Base-by-base conservation (phyloP, 73 alveolate species). In the Uronychia binucleata region DNA sequence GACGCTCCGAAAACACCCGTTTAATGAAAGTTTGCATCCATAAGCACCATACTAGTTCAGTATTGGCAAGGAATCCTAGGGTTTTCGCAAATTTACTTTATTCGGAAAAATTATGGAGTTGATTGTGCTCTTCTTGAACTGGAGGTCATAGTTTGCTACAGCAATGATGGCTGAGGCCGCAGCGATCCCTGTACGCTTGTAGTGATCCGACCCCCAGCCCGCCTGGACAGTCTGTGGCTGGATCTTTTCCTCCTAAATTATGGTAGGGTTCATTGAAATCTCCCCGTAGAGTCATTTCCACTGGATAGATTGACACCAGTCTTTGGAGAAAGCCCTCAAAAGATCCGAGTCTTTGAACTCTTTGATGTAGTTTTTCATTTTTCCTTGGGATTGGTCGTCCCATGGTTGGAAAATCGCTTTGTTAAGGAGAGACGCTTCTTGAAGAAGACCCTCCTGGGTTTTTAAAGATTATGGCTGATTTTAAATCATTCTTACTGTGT, bases 251-350 rank as follows among this genome's bases (percentile, higher is more conserved):
- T 75, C 84, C 60, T 83, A 34, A 75, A 83, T 60, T 26, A 83
- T 57, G 30, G 1, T 8, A 75, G 90, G 90, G 0, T 30, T 75
- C 57, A 58, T 83, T 19, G 74, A 29, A 5, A 83, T 83, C 14
- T 83, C 90, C 19, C 67, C 67, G 27, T 28, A 0, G 19, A 83
- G 28, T 75, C 90, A 74, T 83, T 33, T 83, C 90, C 90, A 83
- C 1, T 58, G 75, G n/a, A n/a, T 58, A 81, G 32, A 78, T 81
- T 26, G 28, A 13, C 82, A 30, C 26, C 32, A 32, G 57, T 83
- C 57, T n/a, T 33, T 8, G 30, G 35, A 78, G 33, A 75, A 19
- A 29, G 74, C 76, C 27, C 76, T 82, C 28, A 33, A 77, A 5
- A 35, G 1, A 75, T 31, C 31, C 1, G 84, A 79, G 31, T 75